A percentile compares a stretch with the other conserved stretches of the same genome.
These are phyloP conservation scores for Colletotrichum melonis DNA, from an alignment of 2,329 filamentous ascomycete species.

Conservation along the genomic window DNA sequence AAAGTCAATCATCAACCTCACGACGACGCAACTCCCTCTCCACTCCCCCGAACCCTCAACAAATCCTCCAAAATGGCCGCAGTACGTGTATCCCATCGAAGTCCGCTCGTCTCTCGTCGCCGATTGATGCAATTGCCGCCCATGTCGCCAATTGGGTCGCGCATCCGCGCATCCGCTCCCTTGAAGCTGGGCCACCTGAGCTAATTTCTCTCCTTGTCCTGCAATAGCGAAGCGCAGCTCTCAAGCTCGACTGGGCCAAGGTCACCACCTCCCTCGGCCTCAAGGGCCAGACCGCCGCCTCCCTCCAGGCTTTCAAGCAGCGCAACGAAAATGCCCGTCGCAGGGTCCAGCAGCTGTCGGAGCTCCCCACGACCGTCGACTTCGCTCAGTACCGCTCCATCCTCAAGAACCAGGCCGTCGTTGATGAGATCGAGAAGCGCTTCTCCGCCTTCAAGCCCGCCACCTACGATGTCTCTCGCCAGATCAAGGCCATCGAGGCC, in stretches of 20 bases:
- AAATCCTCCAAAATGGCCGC: constrained; percentile 72
- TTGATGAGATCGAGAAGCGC: constrained; percentile 98
- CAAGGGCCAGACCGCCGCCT: constrained; percentile 90
- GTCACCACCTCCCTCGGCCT: constrained; percentile 94
- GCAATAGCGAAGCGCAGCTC: constrained; percentile 91
- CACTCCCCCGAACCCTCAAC: constrained; percentile 59
- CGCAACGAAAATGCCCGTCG: constrained; percentile 99
- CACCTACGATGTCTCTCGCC: constrained; percentile 91
- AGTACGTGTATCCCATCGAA: constrained; percentile 62
- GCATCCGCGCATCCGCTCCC: constrained; percentile 10
- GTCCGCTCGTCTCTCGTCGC: neutral
- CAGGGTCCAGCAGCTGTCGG: constrained; percentile 85
- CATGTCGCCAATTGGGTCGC: constrained; percentile 28
- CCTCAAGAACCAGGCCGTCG: constrained; percentile 95
- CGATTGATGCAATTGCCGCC: constrained; percentile 40
- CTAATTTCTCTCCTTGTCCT: constrained; percentile 61
- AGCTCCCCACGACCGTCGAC: constrained; percentile 89
- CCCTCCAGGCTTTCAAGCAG: constrained; percentile 98
- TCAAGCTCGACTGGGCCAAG: constrained; percentile 99
- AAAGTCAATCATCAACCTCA: constrained; percentile 59
- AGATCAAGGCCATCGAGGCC: constrained; percentile 97
- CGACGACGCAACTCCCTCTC: constrained; percentile 60
- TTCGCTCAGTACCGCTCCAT: constrained; percentile 91
- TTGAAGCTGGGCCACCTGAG: constrained; percentile 50
- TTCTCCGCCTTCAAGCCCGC: constrained; percentile 91